Base-by-base conservation (phyloP, 148 eudicot species). In the Suaeda aralocaspica region DNA sequence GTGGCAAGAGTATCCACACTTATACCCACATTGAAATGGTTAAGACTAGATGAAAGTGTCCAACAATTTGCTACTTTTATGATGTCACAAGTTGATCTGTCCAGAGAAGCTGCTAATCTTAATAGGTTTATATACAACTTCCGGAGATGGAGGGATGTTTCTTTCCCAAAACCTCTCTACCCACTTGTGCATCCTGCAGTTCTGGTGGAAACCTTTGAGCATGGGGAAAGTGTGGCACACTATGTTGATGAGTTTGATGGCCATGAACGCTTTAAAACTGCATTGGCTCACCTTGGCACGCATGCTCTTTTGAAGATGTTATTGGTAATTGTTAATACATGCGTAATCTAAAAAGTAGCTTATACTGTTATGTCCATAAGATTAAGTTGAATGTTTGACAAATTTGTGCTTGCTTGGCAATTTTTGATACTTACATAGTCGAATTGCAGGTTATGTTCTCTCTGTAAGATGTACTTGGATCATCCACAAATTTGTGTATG, bases 21-120 rank as follows among this genome's bases (percentile, higher is more conserved):
- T 49, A 82, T 92, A 31, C 97, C 97, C 60, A 79, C 88, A 34
- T 68, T 92, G 66, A 87, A 82, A 16, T 92, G 97, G 97, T 77
- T 87, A 80, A 86, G 97, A 71, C 68, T 92, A 76, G 97, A 92
- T 72, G 97, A 92, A 67, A 92, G 97, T 74, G 93, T 89, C 19
- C 97, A 92, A 72, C 97, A 92, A 72, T 92, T 92, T 83, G 88
- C 96, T 29, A 93, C 87, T 69, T 92, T 92, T 74, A 92, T 92
- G 97, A 82, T 92, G 96, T 92, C 96, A 26, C 97, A 92, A 77
- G 97, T 92, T 57, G 97, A 92, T 75, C 91, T 92, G 65, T 92
- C 97, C 10, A 79, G 97, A 58, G 97, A 92, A 85, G 97, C 97
- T 77, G 96, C 97, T 46, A 89, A 92, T 73, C 80, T 92, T 70